Conservation (phyloP, 139 green algal species). For the Ettlia oleoabundans region DNA sequence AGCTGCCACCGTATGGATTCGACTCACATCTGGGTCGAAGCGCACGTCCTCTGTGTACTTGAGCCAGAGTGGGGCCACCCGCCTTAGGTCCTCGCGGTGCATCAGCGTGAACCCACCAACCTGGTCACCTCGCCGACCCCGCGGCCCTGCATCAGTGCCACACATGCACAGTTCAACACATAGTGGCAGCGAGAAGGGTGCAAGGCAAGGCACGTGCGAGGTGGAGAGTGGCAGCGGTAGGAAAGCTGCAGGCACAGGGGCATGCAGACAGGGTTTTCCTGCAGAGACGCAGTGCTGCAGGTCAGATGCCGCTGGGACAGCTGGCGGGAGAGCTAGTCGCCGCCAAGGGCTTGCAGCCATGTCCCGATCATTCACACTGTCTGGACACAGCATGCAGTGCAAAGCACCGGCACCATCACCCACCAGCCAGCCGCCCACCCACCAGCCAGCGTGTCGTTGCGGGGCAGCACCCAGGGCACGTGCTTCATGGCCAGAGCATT, state of each 20-base stretch:
- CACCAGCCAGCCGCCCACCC: not conserved
- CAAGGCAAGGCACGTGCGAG: not conserved
- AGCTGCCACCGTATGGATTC: not conserved
- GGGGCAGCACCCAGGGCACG: constrained; percentile 56
- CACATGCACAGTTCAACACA: too few relatives aligned
- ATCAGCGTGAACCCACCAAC: constrained; percentile 90
- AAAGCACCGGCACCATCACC: not conserved
- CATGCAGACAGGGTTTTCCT: not conserved
- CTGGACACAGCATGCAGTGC: too few relatives aligned
- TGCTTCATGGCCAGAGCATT: constrained; percentile 60
- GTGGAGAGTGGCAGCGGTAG: not conserved
- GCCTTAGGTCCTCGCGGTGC: constrained; percentile 76
- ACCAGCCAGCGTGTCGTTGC: constrained; percentile 72
- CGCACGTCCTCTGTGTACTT: constrained; percentile 71
- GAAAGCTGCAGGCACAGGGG: not conserved
- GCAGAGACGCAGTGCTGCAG: too few relatives aligned
- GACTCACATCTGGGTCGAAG: constrained; percentile 48
- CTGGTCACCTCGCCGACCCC: constrained; percentile 54
- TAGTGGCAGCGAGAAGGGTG: not conserved
- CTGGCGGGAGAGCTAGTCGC: too few relatives aligned
- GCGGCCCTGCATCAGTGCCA: constrained; percentile 32
- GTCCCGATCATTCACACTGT: too few relatives aligned
- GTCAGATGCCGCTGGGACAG: too few relatives aligned
- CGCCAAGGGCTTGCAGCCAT: too few relatives aligned
- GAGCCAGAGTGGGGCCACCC: constrained; percentile 81